Percentiles rank a stretch among this genome's conserved stretches.
phyloP scores from a whole-genome alignment of 257 asterid species.

The Solanum sejunctum region DNA sequence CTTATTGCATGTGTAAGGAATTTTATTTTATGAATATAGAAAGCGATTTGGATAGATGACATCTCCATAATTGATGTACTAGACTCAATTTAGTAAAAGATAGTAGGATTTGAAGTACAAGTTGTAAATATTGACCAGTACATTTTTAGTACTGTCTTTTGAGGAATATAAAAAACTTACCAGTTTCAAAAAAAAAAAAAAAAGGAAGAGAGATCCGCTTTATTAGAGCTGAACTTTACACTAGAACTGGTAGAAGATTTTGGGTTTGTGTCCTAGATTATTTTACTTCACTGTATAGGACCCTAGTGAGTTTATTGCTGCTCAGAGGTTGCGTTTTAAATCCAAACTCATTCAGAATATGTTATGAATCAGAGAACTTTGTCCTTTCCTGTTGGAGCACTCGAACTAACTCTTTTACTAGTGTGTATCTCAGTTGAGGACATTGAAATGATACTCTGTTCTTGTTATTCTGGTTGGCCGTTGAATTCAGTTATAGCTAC shows the following conservation, averaged over 20 bases:
- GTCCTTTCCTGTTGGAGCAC: background rate
- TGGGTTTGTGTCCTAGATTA: background rate
- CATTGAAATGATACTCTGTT: background rate
- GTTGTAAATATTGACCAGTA: too few species aligned
- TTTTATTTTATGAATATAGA: background rate
- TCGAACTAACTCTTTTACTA: background rate
- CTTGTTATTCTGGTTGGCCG: background rate
- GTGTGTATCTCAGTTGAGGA: background rate
- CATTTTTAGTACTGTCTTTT: too few species aligned
- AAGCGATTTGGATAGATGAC: background rate
- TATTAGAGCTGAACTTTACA: background rate
- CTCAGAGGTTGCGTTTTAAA: background rate
- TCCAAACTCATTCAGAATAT: background rate
- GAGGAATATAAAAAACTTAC: too few species aligned
- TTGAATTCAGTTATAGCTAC: background rate
- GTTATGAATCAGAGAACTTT: background rate
- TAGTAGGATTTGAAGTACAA: too few species aligned
- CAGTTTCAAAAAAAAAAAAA: too few species aligned
- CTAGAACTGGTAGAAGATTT: background rate
- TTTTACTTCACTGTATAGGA: background rate
- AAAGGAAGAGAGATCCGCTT: background rate
- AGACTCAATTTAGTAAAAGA: too few species aligned
- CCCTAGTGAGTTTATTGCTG: background rate
- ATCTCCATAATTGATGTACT: too few species aligned
- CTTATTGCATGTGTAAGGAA: background rate